Evolutionary conservation across 306 rosid species (phyloP), one percentile per base, ranked within the genome.

Genomic region (Cucurbita ficifolia): DNA sequence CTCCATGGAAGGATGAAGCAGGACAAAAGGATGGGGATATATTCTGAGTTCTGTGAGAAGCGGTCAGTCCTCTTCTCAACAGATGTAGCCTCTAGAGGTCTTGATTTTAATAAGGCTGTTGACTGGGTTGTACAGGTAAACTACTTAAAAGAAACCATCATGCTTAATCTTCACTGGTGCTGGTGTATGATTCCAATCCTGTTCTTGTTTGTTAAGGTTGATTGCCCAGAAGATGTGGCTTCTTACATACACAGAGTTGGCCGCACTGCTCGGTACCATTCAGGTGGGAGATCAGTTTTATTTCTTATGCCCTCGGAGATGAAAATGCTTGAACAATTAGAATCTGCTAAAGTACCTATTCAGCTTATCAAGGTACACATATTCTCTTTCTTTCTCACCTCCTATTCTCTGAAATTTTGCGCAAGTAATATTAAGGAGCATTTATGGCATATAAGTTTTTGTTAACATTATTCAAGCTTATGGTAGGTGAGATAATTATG

Each of bases 111-210:
- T 58, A 85, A 83, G 83, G 97, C 89, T 52, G 96, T 94, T 33
- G 90, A 94, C 80, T 94, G 98, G 98, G 98, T 94, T 76, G 96
- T 94, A 76, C 98, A 94, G 96, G 98, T 85, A 77, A 77, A 79
- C 78, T 57, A 56, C 76, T 76, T 43, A 46, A 22, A 29, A 36
- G 35, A 65, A 5, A 19, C 68, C 69, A 17, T 49, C 61, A 7
- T 49, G 35, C 21, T 18, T 56, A 56, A 42, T 22, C 21, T 56
- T 55, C 14, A 39, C 12, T 22, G 9, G 14, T 74, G 33, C 46
- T 73, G 33, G 33, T 29, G 33, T 29, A 29, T 21, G 60, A 54
- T 59, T 22, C 61, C 75, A 77, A 46, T 75, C 51, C 10, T 22
- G 53, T 55, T 76, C 52, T 50, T 75, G 7, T 69, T 55, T 76